Base-by-base conservation (phyloP, 805 yeast species). In the Brettanomyces nanus region DNA sequence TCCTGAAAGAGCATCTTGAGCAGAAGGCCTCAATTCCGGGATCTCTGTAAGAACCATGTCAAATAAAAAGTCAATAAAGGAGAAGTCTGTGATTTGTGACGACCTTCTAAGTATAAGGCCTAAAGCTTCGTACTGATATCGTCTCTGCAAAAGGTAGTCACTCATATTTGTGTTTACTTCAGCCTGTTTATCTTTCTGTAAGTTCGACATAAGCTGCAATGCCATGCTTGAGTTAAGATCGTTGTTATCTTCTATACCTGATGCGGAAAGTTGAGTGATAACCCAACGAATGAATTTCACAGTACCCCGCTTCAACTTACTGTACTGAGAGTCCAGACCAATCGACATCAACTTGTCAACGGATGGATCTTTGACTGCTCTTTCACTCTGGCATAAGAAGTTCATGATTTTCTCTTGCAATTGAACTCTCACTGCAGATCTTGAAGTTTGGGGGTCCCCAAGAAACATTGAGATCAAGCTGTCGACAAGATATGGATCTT, bases 111-210 rank as follows among this genome's bases (percentile, higher is more conserved):
- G 52, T 6, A 89, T 65, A 17, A 75, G 69, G 2, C 95, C 92
- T 19, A 89, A 56, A 0, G 94, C 79, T 53, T 85, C 95, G 51
- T 85, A 89, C 47, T 83, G 85, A 28, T 68, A 58, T 48, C 71
- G 69, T 47, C 92, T 68, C 46, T 74, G 79, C 4, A 58, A 47
- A 3, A 73, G 31, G 11, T 56, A 48, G 1, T 52, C 42, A 2
- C 65, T 48, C 11, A 34, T 37, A 31, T 47, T 44, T 3, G 45
- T 10, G 19, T 33, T 37, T 6, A 40, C 27, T 39, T 73, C 79
- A 17, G 67, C 56, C 37, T 68, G 58, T 3, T 33, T 35, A 3
- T 44, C 46, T 10, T 34, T 31, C 5, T 46, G 44, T 3, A 83
- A 53, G 41, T 66, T 72, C 21, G 71, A 66, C 50, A 71, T 71